These are phyloP conservation scores for Globisporangium recalcitrans DNA, from an alignment of 352 stramenopile genomes.

Conservation along the genomic window DNA sequence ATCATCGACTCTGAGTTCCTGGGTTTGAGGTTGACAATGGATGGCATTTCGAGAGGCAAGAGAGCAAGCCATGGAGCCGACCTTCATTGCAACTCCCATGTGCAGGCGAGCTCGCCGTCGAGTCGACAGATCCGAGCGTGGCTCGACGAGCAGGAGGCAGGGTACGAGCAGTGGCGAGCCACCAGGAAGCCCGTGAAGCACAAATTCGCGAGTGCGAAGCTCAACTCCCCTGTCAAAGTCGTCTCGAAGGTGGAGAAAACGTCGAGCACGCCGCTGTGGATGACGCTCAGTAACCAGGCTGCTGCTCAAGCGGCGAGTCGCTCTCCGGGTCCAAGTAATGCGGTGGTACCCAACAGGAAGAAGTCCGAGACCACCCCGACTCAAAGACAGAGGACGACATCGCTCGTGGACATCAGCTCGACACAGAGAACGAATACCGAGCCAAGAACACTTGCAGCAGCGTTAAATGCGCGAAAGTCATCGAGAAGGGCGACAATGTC, in stretches of 20 bases:
- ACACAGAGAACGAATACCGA: background rate
- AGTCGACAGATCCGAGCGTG: slow-evolving; percentile 45
- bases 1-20: background rate
- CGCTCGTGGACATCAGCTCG: background rate
- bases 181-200: slow-evolving; percentile 37
- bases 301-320: background rate
- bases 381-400: background rate
- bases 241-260: background rate
- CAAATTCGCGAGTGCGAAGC: slow-evolving; percentile 40
- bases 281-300: slow-evolving; percentile 14
- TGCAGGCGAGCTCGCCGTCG: slow-evolving; percentile 25
- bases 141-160: slow-evolving; percentile 44
- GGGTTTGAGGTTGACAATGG: slow-evolving; percentile 15
- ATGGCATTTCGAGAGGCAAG: slow-evolving; percentile 8
- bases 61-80: slow-evolving; percentile 36
- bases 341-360: background rate
- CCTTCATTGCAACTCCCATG: slow-evolving; percentile 48
- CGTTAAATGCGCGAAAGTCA: background rate
- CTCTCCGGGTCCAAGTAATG: background rate
- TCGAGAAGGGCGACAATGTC: slow-evolving; percentile 7
- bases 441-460: background rate
- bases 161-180: slow-evolving; percentile 37
- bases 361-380: background rate
- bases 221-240: slow-evolving; percentile 37
- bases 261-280: slow-evolving; percentile 20